Percentiles rank a stretch among this genome's conserved stretches.
Conservation (phyloP, 495 filamentous ascomycete species). For the Annulohypoxylon bovei region DNA sequence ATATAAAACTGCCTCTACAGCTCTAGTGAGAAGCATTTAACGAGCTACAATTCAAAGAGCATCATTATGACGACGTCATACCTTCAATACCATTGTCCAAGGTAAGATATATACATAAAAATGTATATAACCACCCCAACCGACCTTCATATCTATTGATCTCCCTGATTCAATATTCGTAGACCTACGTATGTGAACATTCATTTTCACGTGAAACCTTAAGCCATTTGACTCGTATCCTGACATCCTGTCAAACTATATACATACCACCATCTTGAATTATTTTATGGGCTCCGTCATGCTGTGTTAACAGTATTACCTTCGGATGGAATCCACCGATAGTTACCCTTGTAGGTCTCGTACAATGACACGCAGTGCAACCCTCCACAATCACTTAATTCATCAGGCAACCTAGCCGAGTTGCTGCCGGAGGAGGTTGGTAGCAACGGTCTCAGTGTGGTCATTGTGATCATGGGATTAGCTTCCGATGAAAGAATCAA, state of each 20-base stretch:
- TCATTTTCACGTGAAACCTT: not conserved
- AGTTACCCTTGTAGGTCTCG: conserved; percentile 6
- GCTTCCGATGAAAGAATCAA: not conserved
- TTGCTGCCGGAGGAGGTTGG: not conserved
- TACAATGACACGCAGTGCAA: conserved; percentile 26
- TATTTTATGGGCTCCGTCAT: not conserved
- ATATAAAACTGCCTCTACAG: not conserved
- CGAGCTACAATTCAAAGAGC: not conserved
- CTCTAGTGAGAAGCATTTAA: not conserved
- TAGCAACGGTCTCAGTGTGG: not conserved
- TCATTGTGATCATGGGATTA: conserved; percentile 23
- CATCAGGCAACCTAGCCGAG: not conserved
- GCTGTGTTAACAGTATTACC: not conserved
- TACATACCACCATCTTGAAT: not conserved
- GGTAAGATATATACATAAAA: not conserved
- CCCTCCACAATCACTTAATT: conserved; percentile 25
- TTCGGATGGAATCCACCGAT: conserved; percentile 22
- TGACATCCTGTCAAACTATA: not conserved
- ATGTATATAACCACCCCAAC: not conserved
- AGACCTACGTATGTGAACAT: not conserved
- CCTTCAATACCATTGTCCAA: not conserved
- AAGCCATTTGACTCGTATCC: not conserved
- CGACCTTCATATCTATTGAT: not conserved
- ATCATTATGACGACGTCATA: conserved; percentile 20
- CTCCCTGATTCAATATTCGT: not conserved